phyloP scores from a whole-genome alignment of 306 rosid genomes.

The Hippophae rhamnoides region DNA sequence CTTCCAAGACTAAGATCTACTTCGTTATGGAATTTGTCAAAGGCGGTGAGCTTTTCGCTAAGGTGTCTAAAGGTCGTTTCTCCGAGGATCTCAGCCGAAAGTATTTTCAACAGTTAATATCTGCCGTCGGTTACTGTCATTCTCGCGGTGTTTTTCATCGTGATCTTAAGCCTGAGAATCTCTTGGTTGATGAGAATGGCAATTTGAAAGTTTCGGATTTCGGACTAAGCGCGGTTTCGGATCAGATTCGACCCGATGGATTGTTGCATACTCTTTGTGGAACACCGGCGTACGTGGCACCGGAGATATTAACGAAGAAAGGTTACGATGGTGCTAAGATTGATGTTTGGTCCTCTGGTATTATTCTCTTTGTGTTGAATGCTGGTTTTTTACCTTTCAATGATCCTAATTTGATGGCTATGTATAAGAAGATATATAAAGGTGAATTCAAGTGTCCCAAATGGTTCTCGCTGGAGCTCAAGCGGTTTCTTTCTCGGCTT shows the following conservation, averaged over 20 bases:
- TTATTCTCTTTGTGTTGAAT: conserved; percentile 44
- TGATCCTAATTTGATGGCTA: conserved; percentile 56
- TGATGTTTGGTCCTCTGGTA: conserved; percentile 69
- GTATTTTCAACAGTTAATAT: conserved; percentile 48
- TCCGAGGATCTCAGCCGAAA: conserved; percentile 39
- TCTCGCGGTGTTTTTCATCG: conserved; percentile 63
- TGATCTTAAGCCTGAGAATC: conserved; percentile 63
- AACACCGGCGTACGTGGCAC: conserved; percentile 82
- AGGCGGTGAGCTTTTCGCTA: conserved; percentile 58
- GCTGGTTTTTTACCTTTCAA: conserved; percentile 73
- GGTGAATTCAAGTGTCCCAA: conserved; percentile 63
- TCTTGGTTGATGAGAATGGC: conserved; percentile 44
- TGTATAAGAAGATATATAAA: conserved; percentile 63
- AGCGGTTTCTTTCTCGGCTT: conserved; percentile 36
- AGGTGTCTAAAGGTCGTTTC: conserved; percentile 39
- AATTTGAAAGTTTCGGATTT: conserved; percentile 58
- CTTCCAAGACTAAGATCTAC: conserved; percentile 57
- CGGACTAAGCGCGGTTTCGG: conserved; percentile 53
- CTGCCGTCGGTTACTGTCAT: conserved; percentile 70
- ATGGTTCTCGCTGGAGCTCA: conserved; percentile 53
- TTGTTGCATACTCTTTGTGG: conserved; percentile 68
- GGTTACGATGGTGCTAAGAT: conserved; percentile 71
- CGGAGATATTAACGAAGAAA: conserved; percentile 58
- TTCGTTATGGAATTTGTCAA: conserved; percentile 55
- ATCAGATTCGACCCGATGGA: conserved; percentile 51